A percentile compares a stretch with the other conserved stretches of the same genome.
These are phyloP conservation scores for Hypoxylon sp. DNA, from an alignment of 2,329 filamentous ascomycete genomes.

Conservation along the genomic window DNA sequence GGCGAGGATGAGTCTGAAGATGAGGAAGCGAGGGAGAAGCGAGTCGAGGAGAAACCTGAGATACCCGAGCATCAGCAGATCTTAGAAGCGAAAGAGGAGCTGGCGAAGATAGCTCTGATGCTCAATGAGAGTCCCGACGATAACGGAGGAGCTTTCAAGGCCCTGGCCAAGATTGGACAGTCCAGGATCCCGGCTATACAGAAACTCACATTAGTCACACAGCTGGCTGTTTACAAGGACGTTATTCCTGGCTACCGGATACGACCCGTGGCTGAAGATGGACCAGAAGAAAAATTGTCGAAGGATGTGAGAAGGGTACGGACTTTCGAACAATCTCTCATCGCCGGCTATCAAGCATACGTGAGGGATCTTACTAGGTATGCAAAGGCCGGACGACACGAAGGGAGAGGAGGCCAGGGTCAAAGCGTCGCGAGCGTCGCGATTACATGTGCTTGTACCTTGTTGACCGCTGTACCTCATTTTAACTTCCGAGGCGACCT, in stretches of 20 bases:
- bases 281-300: constrained; percentile 83
- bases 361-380: constrained; percentile 80
- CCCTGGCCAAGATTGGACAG: constrained; percentile 79
- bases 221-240: constrained; percentile 93
- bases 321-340: constrained; percentile 87
- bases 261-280: constrained; percentile 82
- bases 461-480: constrained; percentile 87
- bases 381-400: constrained; percentile 67
- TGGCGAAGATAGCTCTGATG: constrained; percentile 83
- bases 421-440: constrained; percentile 78
- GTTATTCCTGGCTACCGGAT: constrained; percentile 97
- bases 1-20: constrained; percentile 67
- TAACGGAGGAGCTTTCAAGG: constrained; percentile 83
- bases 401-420: constrained; percentile 56
- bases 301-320: constrained; percentile 90
- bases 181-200: constrained; percentile 80
- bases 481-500: constrained; percentile 96
- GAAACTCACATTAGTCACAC: constrained; percentile 88
- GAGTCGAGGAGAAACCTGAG: constrained; percentile 69
- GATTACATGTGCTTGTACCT: constrained; percentile 85
- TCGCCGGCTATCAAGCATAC: constrained; percentile 88
- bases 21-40: constrained; percentile 55
- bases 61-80: constrained; percentile 85
- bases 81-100: constrained; percentile 88
- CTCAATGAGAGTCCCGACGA: constrained; percentile 96